Evolutionary conservation across 169 alveolate genomes (phyloP).

Genomic region (Plasmodium gonderi): DNA sequence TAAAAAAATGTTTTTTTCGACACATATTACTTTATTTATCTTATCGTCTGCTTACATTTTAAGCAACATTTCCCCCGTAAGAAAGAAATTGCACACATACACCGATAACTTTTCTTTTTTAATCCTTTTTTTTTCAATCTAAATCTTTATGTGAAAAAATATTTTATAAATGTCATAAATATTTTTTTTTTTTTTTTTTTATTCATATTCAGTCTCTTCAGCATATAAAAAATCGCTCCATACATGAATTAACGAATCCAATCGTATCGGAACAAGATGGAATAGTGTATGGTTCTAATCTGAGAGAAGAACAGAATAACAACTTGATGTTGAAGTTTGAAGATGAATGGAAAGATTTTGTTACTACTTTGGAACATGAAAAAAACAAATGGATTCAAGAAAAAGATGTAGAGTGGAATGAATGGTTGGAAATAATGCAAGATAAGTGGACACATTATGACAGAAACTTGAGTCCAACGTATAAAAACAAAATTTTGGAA

Average conservation of each 20-base stretch:
- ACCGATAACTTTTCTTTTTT: background rate
- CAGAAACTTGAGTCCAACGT: background rate
- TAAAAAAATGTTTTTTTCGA: background rate
- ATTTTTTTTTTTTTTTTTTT: background rate
- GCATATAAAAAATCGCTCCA: background rate
- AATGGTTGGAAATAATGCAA: background rate
- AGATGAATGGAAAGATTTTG: background rate
- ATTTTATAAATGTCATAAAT: background rate
- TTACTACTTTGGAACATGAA: background rate
- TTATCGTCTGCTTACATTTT: background rate
- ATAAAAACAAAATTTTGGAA: background rate
- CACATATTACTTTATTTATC: background rate
- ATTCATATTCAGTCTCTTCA: background rate
- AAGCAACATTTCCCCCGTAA: background rate
- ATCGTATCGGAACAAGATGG: background rate
- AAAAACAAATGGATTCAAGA: background rate
- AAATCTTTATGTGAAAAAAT: background rate
- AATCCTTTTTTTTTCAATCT: background rate
- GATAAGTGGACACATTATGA: conserved; percentile 1
- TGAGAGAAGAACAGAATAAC: background rate
- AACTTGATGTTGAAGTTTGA: background rate
- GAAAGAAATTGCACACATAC: background rate
- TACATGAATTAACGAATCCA: background rate
- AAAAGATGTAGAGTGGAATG: background rate
- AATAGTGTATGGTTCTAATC: background rate